A percentile compares a stretch with the other conserved stretches of the same genome.
Conservation (phyloP, 495 filamentous ascomycete species). For the Chaetomium tenue region DNA sequence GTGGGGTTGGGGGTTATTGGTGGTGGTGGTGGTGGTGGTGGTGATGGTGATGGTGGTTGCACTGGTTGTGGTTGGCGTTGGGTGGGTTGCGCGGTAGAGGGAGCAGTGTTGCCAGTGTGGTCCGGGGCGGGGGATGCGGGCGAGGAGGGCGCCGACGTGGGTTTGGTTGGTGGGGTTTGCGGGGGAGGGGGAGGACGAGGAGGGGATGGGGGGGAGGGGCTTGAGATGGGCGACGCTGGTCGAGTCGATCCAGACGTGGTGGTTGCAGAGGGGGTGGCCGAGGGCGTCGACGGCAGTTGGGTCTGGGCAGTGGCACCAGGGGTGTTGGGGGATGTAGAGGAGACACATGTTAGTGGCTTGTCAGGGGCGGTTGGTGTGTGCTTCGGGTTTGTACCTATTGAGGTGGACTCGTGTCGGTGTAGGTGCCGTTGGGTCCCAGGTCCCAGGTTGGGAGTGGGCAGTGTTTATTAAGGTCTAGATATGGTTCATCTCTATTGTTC, state of each 20-base stretch:
- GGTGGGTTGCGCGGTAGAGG: background rate
- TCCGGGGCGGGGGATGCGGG: background rate
- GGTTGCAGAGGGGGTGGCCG: background rate
- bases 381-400: too few relatives aligned
- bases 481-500: too few relatives aligned
- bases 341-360: conserved; percentile 8
- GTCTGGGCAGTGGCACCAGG: conserved; percentile 18
- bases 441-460: too few relatives aligned
- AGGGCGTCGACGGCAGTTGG: background rate
- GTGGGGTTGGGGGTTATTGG: background rate
- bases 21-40: background rate
- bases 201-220: too few relatives aligned
- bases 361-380: too few relatives aligned
- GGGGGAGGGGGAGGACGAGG: background rate
- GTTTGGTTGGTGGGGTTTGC: background rate
- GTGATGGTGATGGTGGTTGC: background rate
- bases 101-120: background rate
- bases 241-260: conserved; percentile 15
- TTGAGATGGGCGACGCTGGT: background rate
- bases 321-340: conserved; percentile 12
- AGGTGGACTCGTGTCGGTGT: too few relatives aligned
- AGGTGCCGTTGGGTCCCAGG: background rate
- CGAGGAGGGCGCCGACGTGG: background rate
- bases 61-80: background rate
- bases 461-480: too few relatives aligned